A percentile compares a stretch with the other conserved stretches of the same genome.
Evolutionary conservation across 768 basidiomycete species (phyloP).

Genomic region (Lentinula raphanica): DNA sequence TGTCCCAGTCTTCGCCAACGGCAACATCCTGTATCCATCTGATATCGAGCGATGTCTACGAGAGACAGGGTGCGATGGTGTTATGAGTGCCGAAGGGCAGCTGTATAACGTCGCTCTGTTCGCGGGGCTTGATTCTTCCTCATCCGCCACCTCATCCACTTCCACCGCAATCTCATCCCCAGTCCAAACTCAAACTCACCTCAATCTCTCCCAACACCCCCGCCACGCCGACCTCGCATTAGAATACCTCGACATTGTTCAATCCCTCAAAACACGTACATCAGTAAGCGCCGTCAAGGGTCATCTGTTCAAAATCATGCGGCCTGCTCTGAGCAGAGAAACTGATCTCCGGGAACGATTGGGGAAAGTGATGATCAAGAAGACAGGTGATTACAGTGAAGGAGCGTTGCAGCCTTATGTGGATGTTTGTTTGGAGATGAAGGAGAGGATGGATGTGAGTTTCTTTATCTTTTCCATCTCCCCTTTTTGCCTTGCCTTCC

Average conservation of each 20-base stretch:
- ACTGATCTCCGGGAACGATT: slow-evolving; percentile 70
- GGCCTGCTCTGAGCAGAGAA: slow-evolving; percentile 63
- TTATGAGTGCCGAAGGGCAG: slow-evolving; percentile 95
- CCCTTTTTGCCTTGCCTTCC: no score
- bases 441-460: slow-evolving; percentile 50
- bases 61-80: slow-evolving; percentile 83
- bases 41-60: slow-evolving; percentile 78
- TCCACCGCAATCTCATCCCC: slow-evolving; percentile 4
- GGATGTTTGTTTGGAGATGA: slow-evolving; percentile 55
- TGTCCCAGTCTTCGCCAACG: slow-evolving; percentile 95
- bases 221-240: slow-evolving; percentile 64
- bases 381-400: slow-evolving; percentile 9
- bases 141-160: slow-evolving; percentile 1
- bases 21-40: slow-evolving; percentile 85
- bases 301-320: slow-evolving; percentile 90
- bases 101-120: slow-evolving; percentile 90
- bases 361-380: slow-evolving; percentile 39
- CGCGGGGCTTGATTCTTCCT: slow-evolving; percentile 21
- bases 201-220: slow-evolving; percentile 44
- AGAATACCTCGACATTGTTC: slow-evolving; percentile 83
- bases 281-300: slow-evolving; percentile 76
- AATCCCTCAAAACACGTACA: slow-evolving; percentile 64
- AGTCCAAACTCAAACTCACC: slow-evolving; percentile 13
- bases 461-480: slow-evolving; percentile 5
- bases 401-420: slow-evolving; percentile 40